phyloP scores from a whole-genome alignment of 2,329 filamentous ascomycete species.

The Epichloe bromicola region DNA sequence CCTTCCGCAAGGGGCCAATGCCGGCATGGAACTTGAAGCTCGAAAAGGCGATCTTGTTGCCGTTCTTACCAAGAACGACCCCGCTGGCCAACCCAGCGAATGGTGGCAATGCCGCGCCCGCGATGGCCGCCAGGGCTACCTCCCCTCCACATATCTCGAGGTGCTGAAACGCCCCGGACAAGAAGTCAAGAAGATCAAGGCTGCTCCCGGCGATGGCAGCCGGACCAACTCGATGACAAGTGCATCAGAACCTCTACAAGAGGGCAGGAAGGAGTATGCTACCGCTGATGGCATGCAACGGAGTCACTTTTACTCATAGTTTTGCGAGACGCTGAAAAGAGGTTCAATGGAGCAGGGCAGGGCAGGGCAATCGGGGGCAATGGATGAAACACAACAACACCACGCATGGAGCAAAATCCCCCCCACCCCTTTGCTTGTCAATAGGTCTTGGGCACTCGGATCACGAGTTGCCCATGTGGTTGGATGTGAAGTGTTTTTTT shows the following conservation, averaged over 20 bases:
- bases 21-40: constrained; percentile 71
- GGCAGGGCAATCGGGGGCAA: no score
- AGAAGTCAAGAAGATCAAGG: constrained; percentile 39
- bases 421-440: no score
- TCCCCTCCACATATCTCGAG: constrained; percentile 84
- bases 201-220: constrained; percentile 32
- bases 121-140: constrained; percentile 81
- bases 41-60: constrained; percentile 94
- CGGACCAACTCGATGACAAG: constrained; percentile 39
- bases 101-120: constrained; percentile 95
- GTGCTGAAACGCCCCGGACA: constrained; percentile 45
- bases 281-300: constrained; percentile 44
- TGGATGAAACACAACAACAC: neutral
- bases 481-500: neutral
- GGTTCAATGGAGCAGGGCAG: neutral
- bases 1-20: constrained; percentile 54
- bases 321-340: no score
- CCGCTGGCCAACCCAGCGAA: constrained; percentile 79
- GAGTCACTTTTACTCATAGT: constrained; percentile 43
- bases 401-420: neutral
- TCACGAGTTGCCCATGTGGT: neutral
- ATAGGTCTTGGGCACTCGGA: neutral
- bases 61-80: constrained; percentile 83
- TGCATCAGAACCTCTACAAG: constrained; percentile 22
- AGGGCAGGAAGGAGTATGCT: constrained; percentile 38